Percentiles rank a stretch among this genome's conserved stretches.
These are phyloP conservation scores for Sextonia rubra DNA, from an alignment of 164 flowering plant species.

Conservation along the genomic window DNA sequence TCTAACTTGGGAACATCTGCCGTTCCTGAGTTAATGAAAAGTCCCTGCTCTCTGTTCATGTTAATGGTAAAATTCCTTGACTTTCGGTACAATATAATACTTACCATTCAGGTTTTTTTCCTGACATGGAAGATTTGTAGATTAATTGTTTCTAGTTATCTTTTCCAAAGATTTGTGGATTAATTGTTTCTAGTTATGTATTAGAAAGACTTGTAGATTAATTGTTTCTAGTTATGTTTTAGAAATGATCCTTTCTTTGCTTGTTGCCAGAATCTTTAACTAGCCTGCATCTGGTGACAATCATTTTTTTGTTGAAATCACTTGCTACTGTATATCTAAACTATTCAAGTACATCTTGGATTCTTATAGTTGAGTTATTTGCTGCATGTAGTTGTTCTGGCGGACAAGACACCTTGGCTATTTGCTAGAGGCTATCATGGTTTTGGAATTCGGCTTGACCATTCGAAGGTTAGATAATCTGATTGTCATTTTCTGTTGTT, in stretches of 20 bases:
- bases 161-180: too few species aligned
- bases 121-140: too few species aligned
- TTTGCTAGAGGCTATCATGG: conserved; percentile 73
- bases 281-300: background rate
- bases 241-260: background rate
- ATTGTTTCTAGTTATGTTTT: background rate
- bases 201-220: background rate
- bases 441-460: conserved; percentile 82
- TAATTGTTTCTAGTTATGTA: too few species aligned
- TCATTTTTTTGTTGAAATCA: background rate
- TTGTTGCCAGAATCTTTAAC: background rate
- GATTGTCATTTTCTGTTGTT: background rate
- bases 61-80: too few species aligned
- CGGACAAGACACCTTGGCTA: conserved; percentile 68
- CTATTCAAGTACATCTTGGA: background rate
- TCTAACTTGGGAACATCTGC: too few species aligned
- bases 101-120: too few species aligned
- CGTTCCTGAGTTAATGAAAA: too few species aligned
- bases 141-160: too few species aligned
- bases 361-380: background rate
- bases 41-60: too few species aligned
- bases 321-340: background rate
- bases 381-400: conserved; percentile 64
- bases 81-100: too few species aligned
- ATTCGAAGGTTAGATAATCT: conserved; percentile 54